Conservation (phyloP, 495 filamentous ascomycete species). For the Trichocladium antarcticum region DNA sequence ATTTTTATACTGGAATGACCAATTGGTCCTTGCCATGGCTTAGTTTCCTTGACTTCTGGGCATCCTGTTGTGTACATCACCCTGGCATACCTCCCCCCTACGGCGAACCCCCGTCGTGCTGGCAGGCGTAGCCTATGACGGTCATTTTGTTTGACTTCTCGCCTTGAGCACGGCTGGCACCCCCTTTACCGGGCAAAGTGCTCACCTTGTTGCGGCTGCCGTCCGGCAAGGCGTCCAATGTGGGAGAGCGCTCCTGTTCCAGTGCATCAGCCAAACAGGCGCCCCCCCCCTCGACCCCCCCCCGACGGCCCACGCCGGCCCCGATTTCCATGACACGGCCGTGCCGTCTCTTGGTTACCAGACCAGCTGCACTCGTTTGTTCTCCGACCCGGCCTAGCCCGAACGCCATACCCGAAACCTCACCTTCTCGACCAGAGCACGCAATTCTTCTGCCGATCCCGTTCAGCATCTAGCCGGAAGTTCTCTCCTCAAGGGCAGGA, state of each 20-base stretch:
- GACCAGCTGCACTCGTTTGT: slow-evolving; percentile 9
- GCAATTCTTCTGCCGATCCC: background rate
- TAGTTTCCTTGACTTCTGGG: slow-evolving; percentile 29
- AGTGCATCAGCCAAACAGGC: background rate
- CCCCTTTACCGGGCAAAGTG: slow-evolving; percentile 10
- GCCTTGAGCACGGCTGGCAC: slow-evolving; percentile 14
- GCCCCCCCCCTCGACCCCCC: background rate
- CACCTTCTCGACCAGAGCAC: background rate
- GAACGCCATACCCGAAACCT: background rate
- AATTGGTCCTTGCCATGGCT: slow-evolving; percentile 31
- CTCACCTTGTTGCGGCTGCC: background rate
- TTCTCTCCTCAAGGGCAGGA: background rate
- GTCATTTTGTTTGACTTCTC: slow-evolving; percentile 19
- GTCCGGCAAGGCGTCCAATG: background rate
- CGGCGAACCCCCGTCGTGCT: slow-evolving; percentile 16
- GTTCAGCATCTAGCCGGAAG: slow-evolving; percentile 2
- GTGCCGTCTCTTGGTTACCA: slow-evolving; percentile 10
- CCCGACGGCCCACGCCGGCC: slow-evolving; percentile 4
- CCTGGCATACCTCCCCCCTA: slow-evolving; percentile 6
- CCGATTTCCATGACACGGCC: slow-evolving; percentile 11
- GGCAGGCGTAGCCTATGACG: slow-evolving; percentile 24
- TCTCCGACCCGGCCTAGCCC: slow-evolving; percentile 4
- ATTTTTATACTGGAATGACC: slow-evolving; percentile 26
- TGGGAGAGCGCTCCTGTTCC: background rate
- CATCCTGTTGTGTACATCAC: slow-evolving; percentile 18